These are phyloP conservation scores for Plasmodium gonderi DNA, from an alignment of 169 alveolate species.

Conservation along the genomic window DNA sequence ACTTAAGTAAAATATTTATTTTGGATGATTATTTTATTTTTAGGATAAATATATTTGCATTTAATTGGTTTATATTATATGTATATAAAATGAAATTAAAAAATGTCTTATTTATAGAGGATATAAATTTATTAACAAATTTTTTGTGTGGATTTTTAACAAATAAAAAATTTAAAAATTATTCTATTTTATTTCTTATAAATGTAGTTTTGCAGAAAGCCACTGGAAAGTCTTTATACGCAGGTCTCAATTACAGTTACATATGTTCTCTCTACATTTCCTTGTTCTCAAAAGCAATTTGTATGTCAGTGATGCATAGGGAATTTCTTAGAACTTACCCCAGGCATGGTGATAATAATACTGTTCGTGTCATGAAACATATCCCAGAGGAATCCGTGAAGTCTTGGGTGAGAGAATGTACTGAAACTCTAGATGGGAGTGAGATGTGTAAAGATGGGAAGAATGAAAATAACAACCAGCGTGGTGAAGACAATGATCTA, in stretches of 20 bases:
- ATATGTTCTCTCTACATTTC: slow-evolving; percentile 31
- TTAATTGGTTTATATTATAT: slow-evolving; percentile 56
- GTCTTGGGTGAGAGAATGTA: no score
- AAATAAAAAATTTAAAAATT: slow-evolving; percentile 32
- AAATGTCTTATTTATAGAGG: slow-evolving; percentile 27
- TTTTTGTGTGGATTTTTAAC: slow-evolving; percentile 25
- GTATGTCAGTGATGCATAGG: background rate
- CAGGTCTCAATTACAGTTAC: slow-evolving; percentile 10
- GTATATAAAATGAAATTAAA: slow-evolving; percentile 46
- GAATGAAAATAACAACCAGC: no score
- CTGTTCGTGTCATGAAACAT: background rate
- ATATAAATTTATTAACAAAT: slow-evolving; percentile 29
- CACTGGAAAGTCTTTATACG: slow-evolving; percentile 12
- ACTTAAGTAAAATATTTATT: slow-evolving; percentile 18
- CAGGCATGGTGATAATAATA: background rate
- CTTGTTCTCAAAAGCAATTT: slow-evolving; percentile 24
- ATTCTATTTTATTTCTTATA: slow-evolving; percentile 33
- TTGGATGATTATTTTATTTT: slow-evolving; percentile 44
- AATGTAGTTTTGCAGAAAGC: slow-evolving; percentile 37
- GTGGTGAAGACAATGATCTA: no score
- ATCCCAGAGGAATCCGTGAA: no score
- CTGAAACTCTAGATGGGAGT: no score
- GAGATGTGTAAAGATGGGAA: background rate
- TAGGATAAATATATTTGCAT: slow-evolving; percentile 21
- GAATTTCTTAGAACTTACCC: background rate